Percentiles rank a stretch among this genome's conserved stretches.
phyloP scores from a whole-genome alignment of 2,329 filamentous ascomycete species.

The Talaromyces rugulosus region DNA sequence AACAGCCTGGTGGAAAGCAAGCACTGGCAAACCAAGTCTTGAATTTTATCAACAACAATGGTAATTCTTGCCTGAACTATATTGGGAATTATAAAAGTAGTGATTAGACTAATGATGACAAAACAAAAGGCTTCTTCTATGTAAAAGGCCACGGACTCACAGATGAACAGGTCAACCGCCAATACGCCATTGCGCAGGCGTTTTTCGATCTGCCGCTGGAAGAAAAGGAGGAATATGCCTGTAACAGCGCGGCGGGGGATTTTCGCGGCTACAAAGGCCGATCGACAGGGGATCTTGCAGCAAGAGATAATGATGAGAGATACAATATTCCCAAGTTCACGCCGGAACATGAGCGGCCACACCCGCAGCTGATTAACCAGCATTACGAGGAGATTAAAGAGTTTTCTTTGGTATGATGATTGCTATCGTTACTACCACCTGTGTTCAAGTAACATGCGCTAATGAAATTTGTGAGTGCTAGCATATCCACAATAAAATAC shows the following conservation, averaged over 20 bases:
- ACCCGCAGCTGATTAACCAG: conserved; percentile 7
- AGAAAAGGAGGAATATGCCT: conserved; percentile 55
- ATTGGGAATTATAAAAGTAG: not conserved
- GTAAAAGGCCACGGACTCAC: conserved; percentile 58
- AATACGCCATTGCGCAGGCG: conserved; percentile 58
- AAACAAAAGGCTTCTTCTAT: conserved; percentile 55
- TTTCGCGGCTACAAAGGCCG: conserved; percentile 9
- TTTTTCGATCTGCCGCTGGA: conserved; percentile 55
- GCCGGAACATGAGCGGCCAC: conserved; percentile 7
- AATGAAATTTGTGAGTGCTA: not conserved
- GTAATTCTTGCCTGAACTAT: not conserved
- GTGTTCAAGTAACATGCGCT: not conserved
- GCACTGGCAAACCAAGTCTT: conserved; percentile 37
- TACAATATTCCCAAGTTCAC: conserved; percentile 13
- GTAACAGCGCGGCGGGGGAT: conserved; percentile 5
- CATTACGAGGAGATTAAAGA: conserved; percentile 11
- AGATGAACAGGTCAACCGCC: conserved; percentile 56
- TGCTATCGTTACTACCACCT: not conserved
- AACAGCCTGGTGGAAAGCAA: conserved; percentile 52
- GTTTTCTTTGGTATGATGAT: conserved; percentile 4
- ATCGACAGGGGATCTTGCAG: conserved; percentile 1
- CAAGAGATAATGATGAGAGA: conserved; percentile 10
- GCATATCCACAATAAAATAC: conserved; percentile 11
- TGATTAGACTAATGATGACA: not conserved
- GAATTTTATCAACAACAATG: conserved; percentile 12